A percentile compares a stretch with the other conserved stretches of the same genome.
Conservation (phyloP, 139 green algal species). For the Nannochloris sp. region DNA sequence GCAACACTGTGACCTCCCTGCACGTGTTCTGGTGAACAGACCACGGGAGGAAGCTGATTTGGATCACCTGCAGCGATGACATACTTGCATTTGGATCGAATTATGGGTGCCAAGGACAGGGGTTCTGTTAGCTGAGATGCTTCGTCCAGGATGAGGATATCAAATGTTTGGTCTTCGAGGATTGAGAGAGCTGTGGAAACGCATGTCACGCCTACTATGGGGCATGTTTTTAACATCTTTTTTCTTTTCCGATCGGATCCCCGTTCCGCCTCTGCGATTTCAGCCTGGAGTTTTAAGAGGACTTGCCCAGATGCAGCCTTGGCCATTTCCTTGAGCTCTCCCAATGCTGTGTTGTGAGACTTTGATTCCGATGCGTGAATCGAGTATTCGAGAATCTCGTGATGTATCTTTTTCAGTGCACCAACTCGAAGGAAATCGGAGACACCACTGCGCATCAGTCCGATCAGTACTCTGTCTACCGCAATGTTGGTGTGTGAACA, state of each 20-base stretch:
- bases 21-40: conserved; percentile 44
- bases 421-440: conserved; percentile 69
- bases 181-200: conserved; percentile 45
- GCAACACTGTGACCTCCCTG: conserved; percentile 40
- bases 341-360: conserved; percentile 17
- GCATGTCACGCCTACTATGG: conserved; percentile 73
- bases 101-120: conserved; percentile 54
- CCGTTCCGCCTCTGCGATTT: conserved; percentile 14
- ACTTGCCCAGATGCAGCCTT: conserved; percentile 10
- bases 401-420: conserved; percentile 53
- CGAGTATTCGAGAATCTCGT: conserved; percentile 51
- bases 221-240: conserved; percentile 37
- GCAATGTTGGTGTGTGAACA: conserved; percentile 81
- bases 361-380: conserved; percentile 46
- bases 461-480: conserved; percentile 68
- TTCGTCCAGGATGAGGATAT: conserved; percentile 78
- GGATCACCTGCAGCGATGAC: conserved; percentile 76
- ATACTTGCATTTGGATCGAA: conserved; percentile 44
- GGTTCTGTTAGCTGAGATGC: conserved; percentile 76
- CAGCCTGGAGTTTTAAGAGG: conserved; percentile 8
- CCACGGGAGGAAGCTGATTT: conserved; percentile 69
- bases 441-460: conserved; percentile 16
- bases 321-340: conserved; percentile 57
- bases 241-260: conserved; percentile 54
- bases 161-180: conserved; percentile 49